These are phyloP conservation scores for Martiniozyma asiatica DNA, from an alignment of 1,139 yeast species.

Conservation along the genomic window DNA sequence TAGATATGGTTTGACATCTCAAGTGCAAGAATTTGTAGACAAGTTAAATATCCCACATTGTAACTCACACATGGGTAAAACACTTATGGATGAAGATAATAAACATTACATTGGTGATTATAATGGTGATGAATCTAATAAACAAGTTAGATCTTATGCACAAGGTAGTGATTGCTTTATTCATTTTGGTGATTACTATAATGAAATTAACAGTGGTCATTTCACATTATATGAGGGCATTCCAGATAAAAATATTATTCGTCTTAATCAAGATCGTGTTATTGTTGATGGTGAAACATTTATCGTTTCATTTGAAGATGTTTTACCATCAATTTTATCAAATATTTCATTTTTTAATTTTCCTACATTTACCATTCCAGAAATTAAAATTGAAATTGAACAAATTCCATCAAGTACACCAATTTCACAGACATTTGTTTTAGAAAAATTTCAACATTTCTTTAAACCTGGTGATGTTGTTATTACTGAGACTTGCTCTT, in stretches of 20 bases:
- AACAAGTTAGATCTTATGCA: slow-evolving; percentile 28
- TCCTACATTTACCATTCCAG: slow-evolving; percentile 15
- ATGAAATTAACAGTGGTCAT: slow-evolving; percentile 47
- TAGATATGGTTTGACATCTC: slow-evolving; percentile 35
- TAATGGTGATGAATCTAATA: slow-evolving; percentile 37
- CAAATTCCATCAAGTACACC: slow-evolving; percentile 18
- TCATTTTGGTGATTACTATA: slow-evolving; percentile 38
- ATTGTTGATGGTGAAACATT: slow-evolving; percentile 29
- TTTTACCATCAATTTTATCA: too few species aligned
- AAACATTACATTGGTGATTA: slow-evolving; percentile 54
- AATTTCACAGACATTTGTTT: slow-evolving; percentile 27
- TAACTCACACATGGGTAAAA: slow-evolving; percentile 40
- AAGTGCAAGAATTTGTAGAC: slow-evolving; percentile 35
- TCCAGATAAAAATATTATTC: slow-evolving; percentile 22
- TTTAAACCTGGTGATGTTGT: slow-evolving; percentile 53
- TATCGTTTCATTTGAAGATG: slow-evolving; percentile 34
- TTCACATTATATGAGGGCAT: slow-evolving; percentile 22
- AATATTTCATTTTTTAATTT: slow-evolving; percentile 28
- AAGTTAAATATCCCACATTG: slow-evolving; percentile 33
- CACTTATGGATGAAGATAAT: slow-evolving; percentile 49
- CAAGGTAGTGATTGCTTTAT: slow-evolving; percentile 36
- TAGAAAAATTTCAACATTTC: slow-evolving; percentile 21
- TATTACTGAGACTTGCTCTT: slow-evolving; percentile 69
- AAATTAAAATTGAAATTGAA: slow-evolving; percentile 11
- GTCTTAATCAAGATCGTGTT: slow-evolving; percentile 33